Conservation (phyloP, 2,329 filamentous ascomycete species). For the Aspergillus quadrilineatus region DNA sequence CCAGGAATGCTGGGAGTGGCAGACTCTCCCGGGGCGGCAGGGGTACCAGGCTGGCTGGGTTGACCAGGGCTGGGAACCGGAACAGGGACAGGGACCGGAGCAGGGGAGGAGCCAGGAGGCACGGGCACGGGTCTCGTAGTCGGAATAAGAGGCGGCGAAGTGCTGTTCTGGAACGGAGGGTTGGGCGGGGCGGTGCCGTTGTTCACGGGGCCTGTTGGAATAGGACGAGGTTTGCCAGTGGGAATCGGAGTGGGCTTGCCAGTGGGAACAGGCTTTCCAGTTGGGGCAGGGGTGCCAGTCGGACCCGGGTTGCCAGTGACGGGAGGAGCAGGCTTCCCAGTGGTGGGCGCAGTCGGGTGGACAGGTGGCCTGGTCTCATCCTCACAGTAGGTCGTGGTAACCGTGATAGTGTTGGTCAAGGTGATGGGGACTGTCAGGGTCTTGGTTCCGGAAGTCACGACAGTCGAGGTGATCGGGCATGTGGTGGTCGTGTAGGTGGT, state of each 20-base stretch:
- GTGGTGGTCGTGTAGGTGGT: conserved; percentile 36
- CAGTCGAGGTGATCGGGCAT: conserved; percentile 33
- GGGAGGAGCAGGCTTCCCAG: neutral
- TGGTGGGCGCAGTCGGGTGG: conserved; percentile 2
- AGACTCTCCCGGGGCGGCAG: conserved; percentile 6
- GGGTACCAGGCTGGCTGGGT: conserved; percentile 10
- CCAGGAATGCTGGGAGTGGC: conserved; percentile 11
- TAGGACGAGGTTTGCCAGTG: conserved; percentile 2
- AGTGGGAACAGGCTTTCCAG: conserved; percentile 4
- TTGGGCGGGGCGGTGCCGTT: neutral
- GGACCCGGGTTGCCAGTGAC: conserved; percentile 8
- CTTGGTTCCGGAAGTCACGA: conserved; percentile 30
- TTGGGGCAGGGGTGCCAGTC: conserved; percentile 5
- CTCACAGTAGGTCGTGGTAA: conserved; percentile 29
- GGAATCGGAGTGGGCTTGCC: neutral
- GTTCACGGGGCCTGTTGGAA: conserved; percentile 11
- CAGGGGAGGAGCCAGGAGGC: conserved; percentile 10
- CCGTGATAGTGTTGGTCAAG: conserved; percentile 31
- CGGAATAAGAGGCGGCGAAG: conserved; percentile 12
- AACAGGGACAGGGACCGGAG: conserved; percentile 14
- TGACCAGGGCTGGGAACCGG: conserved; percentile 1
- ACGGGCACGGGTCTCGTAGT: conserved; percentile 18
- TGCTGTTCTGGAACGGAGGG: conserved; percentile 20
- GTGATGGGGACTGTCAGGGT: conserved; percentile 33
- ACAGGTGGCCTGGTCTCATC: conserved; percentile 16